A percentile compares a stretch with the other conserved stretches of the same genome.
phyloP scores from a whole-genome alignment of 2,329 filamentous ascomycete species.

The Phaeoacremonium minimum region DNA sequence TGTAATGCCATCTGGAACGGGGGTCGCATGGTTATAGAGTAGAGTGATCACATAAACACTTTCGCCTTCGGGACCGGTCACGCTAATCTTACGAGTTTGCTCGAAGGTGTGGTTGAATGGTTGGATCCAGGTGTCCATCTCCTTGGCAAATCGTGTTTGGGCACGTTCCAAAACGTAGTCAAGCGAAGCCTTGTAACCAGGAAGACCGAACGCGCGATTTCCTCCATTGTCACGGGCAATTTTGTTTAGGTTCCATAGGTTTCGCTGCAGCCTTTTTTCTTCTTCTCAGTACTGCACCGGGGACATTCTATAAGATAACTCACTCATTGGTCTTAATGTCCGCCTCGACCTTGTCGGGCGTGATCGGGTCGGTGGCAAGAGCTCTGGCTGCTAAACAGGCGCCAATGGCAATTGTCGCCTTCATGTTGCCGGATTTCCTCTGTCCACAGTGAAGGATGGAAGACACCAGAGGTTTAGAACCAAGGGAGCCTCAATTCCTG shows the following conservation, averaged over 20 bases:
- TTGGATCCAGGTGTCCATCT: constrained; percentile 40
- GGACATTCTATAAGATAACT: constrained; percentile 10
- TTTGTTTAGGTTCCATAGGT: constrained; percentile 52
- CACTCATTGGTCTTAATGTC: constrained; percentile 33
- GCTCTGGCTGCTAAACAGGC: no score
- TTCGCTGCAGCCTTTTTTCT: no score
- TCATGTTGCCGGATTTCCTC: no score
- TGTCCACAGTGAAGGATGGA: no score
- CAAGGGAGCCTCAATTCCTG: no score
- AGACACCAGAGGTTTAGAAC: no score
- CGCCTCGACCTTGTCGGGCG: constrained; percentile 30
- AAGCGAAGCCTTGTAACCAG: constrained; percentile 53
- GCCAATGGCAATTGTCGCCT: no score
- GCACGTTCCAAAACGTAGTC: constrained; percentile 50
- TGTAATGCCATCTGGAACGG: constrained; percentile 24
- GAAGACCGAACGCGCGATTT: constrained; percentile 55
- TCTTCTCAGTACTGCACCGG: no score
- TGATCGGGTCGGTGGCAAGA: constrained; percentile 28
- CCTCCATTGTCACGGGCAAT: constrained; percentile 53
- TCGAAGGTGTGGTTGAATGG: constrained; percentile 41
- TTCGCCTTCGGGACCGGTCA: constrained; percentile 40
- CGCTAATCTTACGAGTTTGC: constrained; percentile 33
- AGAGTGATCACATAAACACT: constrained; percentile 36
- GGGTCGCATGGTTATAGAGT: constrained; percentile 42
- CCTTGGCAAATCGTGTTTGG: constrained; percentile 28